Conservation (phyloP, 495 filamentous ascomycete genomes). For the Penicillium pulvis region DNA sequence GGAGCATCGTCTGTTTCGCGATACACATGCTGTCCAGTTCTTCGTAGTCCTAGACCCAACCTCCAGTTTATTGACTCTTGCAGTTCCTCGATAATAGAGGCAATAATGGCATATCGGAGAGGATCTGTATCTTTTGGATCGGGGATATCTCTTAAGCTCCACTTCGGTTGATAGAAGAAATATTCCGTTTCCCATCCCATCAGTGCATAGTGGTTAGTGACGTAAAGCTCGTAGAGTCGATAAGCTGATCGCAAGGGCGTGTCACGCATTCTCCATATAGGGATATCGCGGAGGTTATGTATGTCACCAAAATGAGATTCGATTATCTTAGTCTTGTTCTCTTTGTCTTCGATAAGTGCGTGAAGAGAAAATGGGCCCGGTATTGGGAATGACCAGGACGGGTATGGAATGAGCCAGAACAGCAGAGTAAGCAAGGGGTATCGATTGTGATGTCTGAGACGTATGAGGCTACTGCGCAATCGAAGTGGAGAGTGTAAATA, state of each 20-base stretch:
- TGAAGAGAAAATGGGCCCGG: slow-evolving; percentile 23
- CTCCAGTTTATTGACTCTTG: slow-evolving; percentile 43
- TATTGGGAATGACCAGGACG: slow-evolving; percentile 29
- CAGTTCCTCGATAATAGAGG: slow-evolving; percentile 38
- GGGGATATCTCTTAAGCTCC: slow-evolving; percentile 31
- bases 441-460: slow-evolving; percentile 26
- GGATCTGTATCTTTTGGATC: slow-evolving; percentile 40
- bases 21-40: slow-evolving; percentile 31
- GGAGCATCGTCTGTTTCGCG: slow-evolving; percentile 26
- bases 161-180: slow-evolving; percentile 35
- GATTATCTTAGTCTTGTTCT: slow-evolving; percentile 21
- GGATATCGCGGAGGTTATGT: slow-evolving; percentile 24
- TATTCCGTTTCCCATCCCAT: slow-evolving; percentile 41
- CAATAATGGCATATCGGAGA: slow-evolving; percentile 41
- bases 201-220: slow-evolving; percentile 25
- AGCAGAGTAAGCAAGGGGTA: slow-evolving; percentile 28
- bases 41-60: slow-evolving; percentile 36
- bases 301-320: slow-evolving; percentile 27
- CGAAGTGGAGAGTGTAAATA: slow-evolving; percentile 27
- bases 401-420: slow-evolving; percentile 27
- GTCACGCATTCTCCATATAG: slow-evolving; percentile 38
- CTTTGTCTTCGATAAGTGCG: slow-evolving; percentile 4
- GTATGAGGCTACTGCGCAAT: slow-evolving; percentile 26
- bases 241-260: slow-evolving; percentile 43
- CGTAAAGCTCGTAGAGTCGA: slow-evolving; percentile 39